Evolutionary conservation across 441 rosid genomes (phyloP).

Genomic region (Eutrema salsugineum): DNA sequence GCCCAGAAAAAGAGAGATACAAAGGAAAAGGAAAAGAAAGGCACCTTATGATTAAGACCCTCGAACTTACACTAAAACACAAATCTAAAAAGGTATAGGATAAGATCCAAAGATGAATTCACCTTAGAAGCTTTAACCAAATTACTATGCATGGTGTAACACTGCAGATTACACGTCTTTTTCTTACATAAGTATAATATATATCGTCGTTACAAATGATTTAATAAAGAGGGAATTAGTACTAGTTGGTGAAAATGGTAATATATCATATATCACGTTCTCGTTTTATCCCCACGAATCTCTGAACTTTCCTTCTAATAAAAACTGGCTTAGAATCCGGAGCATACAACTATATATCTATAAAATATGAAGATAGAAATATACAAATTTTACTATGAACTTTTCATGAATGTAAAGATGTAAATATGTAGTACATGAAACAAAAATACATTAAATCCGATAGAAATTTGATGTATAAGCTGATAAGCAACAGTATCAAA

Average conservation of each 20-base stretch:
- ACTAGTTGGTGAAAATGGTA: background rate
- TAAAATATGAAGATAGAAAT: background rate
- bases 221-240: background rate
- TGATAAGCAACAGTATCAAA: background rate
- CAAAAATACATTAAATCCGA: background rate
- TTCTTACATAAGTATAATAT: background rate
- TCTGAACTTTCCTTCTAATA: background rate
- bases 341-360: background rate
- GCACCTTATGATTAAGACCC: conserved; percentile 26
- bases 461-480: background rate
- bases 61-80: conserved; percentile 27
- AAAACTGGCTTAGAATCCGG: background rate
- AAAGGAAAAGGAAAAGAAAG: conserved; percentile 14
- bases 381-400: background rate
- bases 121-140: conserved; percentile 15
- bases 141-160: conserved; percentile 18
- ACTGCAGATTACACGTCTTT: conserved; percentile 6
- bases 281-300: background rate
- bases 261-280: background rate
- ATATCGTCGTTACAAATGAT: background rate
- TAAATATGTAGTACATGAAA: no score
- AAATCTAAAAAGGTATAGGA: conserved; percentile 24
- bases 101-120: conserved; percentile 29
- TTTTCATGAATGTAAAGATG: background rate
- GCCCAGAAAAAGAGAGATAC: conserved; percentile 2